Conservation (phyloP, 2,329 filamentous ascomycete genomes). For the Tolypocladium tundrense region DNA sequence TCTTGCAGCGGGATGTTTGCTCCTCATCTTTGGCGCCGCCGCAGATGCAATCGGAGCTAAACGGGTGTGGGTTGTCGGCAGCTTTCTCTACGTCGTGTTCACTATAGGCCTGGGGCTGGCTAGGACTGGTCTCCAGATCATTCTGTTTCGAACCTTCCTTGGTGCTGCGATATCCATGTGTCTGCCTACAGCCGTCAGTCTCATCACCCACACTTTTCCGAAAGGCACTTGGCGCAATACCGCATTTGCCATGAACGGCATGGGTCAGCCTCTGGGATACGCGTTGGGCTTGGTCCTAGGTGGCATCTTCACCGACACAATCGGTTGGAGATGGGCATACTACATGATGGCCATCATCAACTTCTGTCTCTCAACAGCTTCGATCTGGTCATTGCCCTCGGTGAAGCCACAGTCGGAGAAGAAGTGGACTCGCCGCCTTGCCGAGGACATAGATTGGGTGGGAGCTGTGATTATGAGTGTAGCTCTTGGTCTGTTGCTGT, state of each 20-base stretch:
- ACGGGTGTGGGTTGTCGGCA: conserved; percentile 22
- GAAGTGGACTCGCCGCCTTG: conserved; percentile 14
- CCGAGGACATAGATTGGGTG: conserved; percentile 41
- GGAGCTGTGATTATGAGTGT: conserved; percentile 34
- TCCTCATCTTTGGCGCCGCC: conserved; percentile 25
- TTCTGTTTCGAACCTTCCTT: conserved; percentile 22
- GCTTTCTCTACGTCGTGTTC: conserved; percentile 19
- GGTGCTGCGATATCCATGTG: conserved; percentile 27
- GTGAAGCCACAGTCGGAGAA: conserved; percentile 12
- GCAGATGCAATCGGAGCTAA: conserved; percentile 26
- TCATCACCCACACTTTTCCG: conserved; percentile 26
- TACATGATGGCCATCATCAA: conserved; percentile 28
- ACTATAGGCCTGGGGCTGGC: conserved; percentile 23
- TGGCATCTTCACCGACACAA: conserved; percentile 35
- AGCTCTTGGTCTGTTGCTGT: conserved; percentile 38
- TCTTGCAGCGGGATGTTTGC: conserved; percentile 16
- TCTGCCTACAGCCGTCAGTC: conserved; percentile 24
- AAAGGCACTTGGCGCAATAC: conserved; percentile 26
- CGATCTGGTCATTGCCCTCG: conserved; percentile 25
- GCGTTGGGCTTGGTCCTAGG: conserved; percentile 38
- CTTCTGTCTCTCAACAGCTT: conserved; percentile 21
- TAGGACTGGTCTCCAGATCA: conserved; percentile 23
- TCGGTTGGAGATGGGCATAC: conserved; percentile 37
- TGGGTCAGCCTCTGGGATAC: conserved; percentile 35
- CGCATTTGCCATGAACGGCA: conserved; percentile 32